phyloP scores from a whole-genome alignment of 2,329 filamentous ascomycete species.

The Ophioceras dolichostomum region DNA sequence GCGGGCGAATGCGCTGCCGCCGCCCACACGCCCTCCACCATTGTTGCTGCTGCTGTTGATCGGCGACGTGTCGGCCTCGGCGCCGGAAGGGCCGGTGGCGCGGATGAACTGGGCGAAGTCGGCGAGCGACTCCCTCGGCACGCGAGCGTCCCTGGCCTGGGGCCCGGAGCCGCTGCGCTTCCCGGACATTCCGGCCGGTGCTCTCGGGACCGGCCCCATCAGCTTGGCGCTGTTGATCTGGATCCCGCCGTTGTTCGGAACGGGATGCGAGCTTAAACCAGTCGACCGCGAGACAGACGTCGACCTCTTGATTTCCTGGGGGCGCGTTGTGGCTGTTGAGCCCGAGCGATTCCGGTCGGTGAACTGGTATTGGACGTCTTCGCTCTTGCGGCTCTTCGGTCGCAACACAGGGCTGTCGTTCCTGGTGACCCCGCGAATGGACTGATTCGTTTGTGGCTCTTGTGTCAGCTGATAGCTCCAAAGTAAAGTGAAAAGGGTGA shows the following conservation, averaged over 20 bases:
- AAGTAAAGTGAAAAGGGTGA: background rate
- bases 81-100: slow-evolving; percentile 60
- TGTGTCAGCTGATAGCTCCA: background rate
- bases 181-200: slow-evolving; percentile 18
- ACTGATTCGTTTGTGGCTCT: slow-evolving; percentile 19
- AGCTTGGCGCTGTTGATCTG: slow-evolving; percentile 9
- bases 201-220: slow-evolving; percentile 16
- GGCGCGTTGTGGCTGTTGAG: slow-evolving; percentile 25
- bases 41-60: no score
- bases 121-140: slow-evolving; percentile 56
- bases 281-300: slow-evolving; percentile 20
- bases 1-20: no score
- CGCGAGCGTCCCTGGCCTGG: slow-evolving; percentile 59
- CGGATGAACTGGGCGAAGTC: slow-evolving; percentile 88
- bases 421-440: slow-evolving; percentile 25
- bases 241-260: slow-evolving; percentile 10
- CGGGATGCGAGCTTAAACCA: slow-evolving; percentile 23
- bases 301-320: slow-evolving; percentile 20
- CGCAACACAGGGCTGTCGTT: slow-evolving; percentile 26
- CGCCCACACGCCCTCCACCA: no score
- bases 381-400: slow-evolving; percentile 30
- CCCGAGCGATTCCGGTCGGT: slow-evolving; percentile 34
- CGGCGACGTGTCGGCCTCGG: slow-evolving; percentile 15
- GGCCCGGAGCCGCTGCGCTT: slow-evolving; percentile 17
- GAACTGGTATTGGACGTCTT: slow-evolving; percentile 22